A percentile compares a stretch with the other conserved stretches of the same genome.
phyloP scores from a whole-genome alignment of 2,329 filamentous ascomycete genomes.

The Pyricularia sp. region DNA sequence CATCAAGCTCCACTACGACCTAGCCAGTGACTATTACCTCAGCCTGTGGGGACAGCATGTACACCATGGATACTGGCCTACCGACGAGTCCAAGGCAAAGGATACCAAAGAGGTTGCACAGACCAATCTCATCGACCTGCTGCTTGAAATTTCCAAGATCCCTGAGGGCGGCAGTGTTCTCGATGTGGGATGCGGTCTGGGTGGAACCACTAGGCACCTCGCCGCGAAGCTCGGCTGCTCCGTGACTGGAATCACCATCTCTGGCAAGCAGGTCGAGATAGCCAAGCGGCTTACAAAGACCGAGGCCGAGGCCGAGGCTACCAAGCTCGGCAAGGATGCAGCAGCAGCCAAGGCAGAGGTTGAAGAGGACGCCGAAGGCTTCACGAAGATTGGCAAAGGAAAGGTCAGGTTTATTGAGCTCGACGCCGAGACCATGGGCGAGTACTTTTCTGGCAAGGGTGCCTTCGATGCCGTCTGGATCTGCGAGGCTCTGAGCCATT shows the following conservation, averaged over 20 bases:
- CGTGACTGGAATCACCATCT: slow-evolving; percentile 49
- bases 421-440: slow-evolving; percentile 47
- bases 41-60: slow-evolving; percentile 51
- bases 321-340: slow-evolving; percentile 4
- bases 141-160: slow-evolving; percentile 34
- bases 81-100: slow-evolving; percentile 25
- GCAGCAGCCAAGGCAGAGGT: slow-evolving; percentile 5
- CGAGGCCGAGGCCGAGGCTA: slow-evolving; percentile 12
- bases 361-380: slow-evolving; percentile 17
- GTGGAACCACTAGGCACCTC: slow-evolving; percentile 44
- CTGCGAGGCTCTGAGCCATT: slow-evolving; percentile 46
- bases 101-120: slow-evolving; percentile 47
- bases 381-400: slow-evolving; percentile 27
- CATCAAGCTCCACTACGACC: slow-evolving; percentile 47
- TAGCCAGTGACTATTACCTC: slow-evolving; percentile 49
- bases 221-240: slow-evolving; percentile 35
- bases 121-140: slow-evolving; percentile 40
- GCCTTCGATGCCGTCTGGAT: slow-evolving; percentile 48
- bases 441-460: slow-evolving; percentile 28
- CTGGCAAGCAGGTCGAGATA: slow-evolving; percentile 43
- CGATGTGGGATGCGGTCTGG: slow-evolving; percentile 48
- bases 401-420: slow-evolving; percentile 42
- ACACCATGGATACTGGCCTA: slow-evolving; percentile 48
- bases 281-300: slow-evolving; percentile 34
- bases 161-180: slow-evolving; percentile 24